Conservation (phyloP, 169 alveolate species). For the Plasmodium gallinaceum region DNA sequence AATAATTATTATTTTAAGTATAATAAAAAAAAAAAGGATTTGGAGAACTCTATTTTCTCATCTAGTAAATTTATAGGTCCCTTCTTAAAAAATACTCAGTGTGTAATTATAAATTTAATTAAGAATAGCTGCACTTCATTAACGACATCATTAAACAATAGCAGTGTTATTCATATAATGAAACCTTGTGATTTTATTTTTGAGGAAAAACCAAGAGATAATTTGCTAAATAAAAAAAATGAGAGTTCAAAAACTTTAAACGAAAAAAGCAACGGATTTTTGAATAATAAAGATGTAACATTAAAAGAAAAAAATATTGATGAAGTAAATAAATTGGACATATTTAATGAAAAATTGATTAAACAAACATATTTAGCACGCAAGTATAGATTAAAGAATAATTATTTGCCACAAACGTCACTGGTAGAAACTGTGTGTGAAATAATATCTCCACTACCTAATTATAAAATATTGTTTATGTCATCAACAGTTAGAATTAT, state of each 20-base stretch:
- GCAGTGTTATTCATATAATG: constrained; percentile 46
- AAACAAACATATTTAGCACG: constrained; percentile 46
- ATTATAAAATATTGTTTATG: constrained; percentile 87
- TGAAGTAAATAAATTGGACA: constrained; percentile 21
- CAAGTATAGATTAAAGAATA: constrained; percentile 27
- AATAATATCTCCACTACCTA: constrained; percentile 89
- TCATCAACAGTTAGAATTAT: constrained; percentile 86
- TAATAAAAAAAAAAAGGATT: constrained; percentile 22
- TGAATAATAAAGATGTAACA: neutral
- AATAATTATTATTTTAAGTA: constrained; percentile 21
- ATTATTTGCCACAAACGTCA: constrained; percentile 50
- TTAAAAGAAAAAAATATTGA: constrained; percentile 28
- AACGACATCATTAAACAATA: constrained; percentile 64
- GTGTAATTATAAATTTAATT: constrained; percentile 63
- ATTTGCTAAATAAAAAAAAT: neutral
- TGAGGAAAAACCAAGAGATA: constrained; percentile 5
- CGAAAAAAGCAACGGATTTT: neutral
- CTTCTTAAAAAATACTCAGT: constrained; percentile 54
- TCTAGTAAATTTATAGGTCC: constrained; percentile 72
- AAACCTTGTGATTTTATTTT: constrained; percentile 62
- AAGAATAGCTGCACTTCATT: constrained; percentile 74
- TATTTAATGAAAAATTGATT: constrained; percentile 27
- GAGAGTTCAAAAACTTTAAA: neutral
- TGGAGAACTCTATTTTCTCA: constrained; percentile 34
- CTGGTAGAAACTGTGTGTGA: constrained; percentile 82